phyloP scores from a whole-genome alignment of 305 asterid species.

The Ajuga reptans region DNA sequence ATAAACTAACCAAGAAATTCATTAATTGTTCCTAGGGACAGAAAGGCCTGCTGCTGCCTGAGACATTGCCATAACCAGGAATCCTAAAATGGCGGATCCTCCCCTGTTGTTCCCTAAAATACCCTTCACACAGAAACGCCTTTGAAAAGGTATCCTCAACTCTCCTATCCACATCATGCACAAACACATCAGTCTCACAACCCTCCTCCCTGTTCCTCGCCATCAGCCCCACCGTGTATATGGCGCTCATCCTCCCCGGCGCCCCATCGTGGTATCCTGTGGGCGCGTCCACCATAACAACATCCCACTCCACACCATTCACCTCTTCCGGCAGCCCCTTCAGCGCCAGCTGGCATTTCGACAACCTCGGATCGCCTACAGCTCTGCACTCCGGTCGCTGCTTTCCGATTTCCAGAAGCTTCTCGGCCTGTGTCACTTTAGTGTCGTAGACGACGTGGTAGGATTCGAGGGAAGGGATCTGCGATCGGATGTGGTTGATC shows the following conservation, averaged over 20 bases:
- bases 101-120: conserved; percentile 42
- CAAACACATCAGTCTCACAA: conserved; percentile 69
- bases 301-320: conserved; percentile 56
- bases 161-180: conserved; percentile 63
- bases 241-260: conserved; percentile 73
- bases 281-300: conserved; percentile 82
- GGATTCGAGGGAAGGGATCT: conserved; percentile 46
- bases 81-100: conserved; percentile 54
- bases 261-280: conserved; percentile 43
- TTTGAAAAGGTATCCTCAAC: conserved; percentile 61
- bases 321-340: conserved; percentile 45
- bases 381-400: conserved; percentile 34
- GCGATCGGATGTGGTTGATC: conserved; percentile 34
- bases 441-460: conserved; percentile 48
- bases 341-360: conserved; percentile 49
- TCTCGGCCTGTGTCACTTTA: conserved; percentile 42
- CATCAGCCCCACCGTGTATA: conserved; percentile 70
- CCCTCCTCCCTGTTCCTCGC: conserved; percentile 45
- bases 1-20: too few relatives aligned
- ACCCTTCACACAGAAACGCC: conserved; percentile 57
- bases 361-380: conserved; percentile 50
- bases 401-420: conserved; percentile 38
- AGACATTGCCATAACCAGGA: conserved; percentile 44
- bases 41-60: conserved; percentile 39
- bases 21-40: conserved; percentile 36